Percentiles rank a stretch among this genome's conserved stretches.
phyloP scores from a whole-genome alignment of 441 rosid species.

The Mallotus repandus region DNA sequence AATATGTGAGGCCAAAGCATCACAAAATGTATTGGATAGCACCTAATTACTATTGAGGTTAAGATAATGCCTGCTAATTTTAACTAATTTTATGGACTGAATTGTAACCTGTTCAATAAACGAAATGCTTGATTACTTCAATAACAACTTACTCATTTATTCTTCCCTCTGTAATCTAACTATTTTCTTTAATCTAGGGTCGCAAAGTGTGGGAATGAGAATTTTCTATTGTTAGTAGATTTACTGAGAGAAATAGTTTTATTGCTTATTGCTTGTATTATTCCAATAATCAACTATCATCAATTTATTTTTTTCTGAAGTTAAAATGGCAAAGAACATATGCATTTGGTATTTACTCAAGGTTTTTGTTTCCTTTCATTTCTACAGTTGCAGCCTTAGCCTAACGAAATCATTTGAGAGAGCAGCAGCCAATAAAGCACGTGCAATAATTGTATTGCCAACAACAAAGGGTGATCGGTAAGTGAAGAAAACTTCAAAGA shows the following conservation, averaged over 20 bases:
- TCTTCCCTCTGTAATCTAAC: neutral
- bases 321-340: conserved; percentile 7
- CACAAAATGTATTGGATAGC: neutral
- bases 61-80: neutral
- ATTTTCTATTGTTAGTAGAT: conserved; percentile 3
- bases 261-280: neutral
- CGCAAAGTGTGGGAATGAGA: neutral
- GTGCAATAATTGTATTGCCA: conserved; percentile 89
- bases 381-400: conserved; percentile 90
- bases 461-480: conserved; percentile 81
- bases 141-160: neutral
- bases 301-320: neutral
- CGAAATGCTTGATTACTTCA: conserved; percentile 5
- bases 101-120: neutral
- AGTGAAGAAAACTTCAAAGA: conserved; percentile 19
- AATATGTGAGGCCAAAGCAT: neutral
- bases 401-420: conserved; percentile 88
- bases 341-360: conserved; percentile 11
- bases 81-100: neutral
- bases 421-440: conserved; percentile 88
- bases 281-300: neutral
- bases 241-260: neutral
- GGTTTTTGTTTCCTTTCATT: conserved; percentile 17
- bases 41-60: neutral
- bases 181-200: neutral